Conservation (phyloP, 495 filamentous ascomycete genomes). For the Neurospora sp. region DNA sequence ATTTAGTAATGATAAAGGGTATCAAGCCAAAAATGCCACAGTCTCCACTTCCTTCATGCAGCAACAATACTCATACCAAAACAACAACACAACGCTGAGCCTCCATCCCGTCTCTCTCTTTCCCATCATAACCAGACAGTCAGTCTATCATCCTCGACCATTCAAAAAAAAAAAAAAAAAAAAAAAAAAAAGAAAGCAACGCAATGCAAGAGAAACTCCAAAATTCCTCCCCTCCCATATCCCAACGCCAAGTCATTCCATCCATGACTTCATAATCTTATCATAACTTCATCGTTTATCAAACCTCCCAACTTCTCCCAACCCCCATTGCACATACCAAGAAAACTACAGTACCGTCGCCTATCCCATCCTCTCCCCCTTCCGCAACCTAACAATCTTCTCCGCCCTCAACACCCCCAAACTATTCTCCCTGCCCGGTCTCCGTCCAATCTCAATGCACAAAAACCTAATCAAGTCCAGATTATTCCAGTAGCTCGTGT, state of each 20-base stretch:
- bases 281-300: not conserved
- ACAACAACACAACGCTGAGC: not conserved
- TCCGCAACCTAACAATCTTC: constrained; percentile 44
- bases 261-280: not conserved
- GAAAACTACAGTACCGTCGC: not conserved
- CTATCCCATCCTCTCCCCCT: constrained; percentile 9
- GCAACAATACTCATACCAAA: not conserved
- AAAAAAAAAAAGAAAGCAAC: not conserved
- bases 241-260: not conserved
- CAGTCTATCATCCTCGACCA: not conserved
- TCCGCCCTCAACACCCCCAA: constrained; percentile 60
- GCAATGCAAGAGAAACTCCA: not conserved
- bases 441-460: constrained; percentile 75
- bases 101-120: not conserved
- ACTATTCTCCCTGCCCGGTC: constrained; percentile 56
- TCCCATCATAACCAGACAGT: not conserved
- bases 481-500: constrained; percentile 85
- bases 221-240: not conserved
- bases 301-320: not conserved
- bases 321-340: not conserved
- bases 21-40: not conserved
- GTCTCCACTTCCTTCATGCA: not conserved
- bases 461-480: constrained; percentile 78
- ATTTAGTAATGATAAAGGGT: not conserved
- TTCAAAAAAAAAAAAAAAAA: not conserved